Evolutionary conservation across 2,329 filamentous ascomycete genomes (phyloP).

Genomic region (Purpureocillium lavendulum): DNA sequence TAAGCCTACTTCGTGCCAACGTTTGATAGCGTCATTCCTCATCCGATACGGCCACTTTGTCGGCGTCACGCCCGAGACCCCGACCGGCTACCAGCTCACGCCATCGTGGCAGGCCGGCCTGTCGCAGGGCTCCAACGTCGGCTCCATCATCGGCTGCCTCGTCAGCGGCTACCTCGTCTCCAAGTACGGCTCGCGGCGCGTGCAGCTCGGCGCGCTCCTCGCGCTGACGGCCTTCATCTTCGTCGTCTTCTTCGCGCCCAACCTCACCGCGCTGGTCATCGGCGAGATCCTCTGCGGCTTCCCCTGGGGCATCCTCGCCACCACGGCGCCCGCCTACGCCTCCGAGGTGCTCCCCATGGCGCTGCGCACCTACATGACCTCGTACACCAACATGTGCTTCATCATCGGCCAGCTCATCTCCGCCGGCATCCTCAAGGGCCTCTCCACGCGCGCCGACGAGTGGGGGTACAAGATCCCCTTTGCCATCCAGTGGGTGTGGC

Average conservation of each 20-base stretch:
- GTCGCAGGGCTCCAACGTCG: conserved; percentile 31
- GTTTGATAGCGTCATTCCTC: conserved; percentile 10
- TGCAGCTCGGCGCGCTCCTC: conserved; percentile 32
- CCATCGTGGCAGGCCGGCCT: conserved; percentile 42
- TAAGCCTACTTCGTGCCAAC: no score
- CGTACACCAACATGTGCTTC: conserved; percentile 38
- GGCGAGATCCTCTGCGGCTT: conserved; percentile 38
- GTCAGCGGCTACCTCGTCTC: conserved; percentile 35
- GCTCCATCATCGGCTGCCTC: conserved; percentile 38
- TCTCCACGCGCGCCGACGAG: conserved; percentile 20
- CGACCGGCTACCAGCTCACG: conserved; percentile 25
- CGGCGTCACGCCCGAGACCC: conserved; percentile 9
- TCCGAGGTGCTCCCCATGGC: conserved; percentile 30
- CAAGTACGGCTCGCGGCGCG: conserved; percentile 30
- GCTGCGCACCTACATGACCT: conserved; percentile 35
- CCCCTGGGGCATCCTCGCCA: conserved; percentile 36
- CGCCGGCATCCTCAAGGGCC: conserved; percentile 18
- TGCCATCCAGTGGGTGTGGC: conserved; percentile 40
- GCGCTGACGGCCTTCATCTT: conserved; percentile 33
- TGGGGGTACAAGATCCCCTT: conserved; percentile 41
- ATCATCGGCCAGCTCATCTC: conserved; percentile 36
- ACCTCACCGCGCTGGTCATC: conserved; percentile 26
- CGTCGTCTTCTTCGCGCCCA: conserved; percentile 35
- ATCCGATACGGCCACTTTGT: conserved; percentile 21
- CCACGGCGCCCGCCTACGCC: conserved; percentile 36